Evolutionary conservation across 805 yeast genomes (phyloP).

Genomic region (Zygotorulaspora danielsina): DNA sequence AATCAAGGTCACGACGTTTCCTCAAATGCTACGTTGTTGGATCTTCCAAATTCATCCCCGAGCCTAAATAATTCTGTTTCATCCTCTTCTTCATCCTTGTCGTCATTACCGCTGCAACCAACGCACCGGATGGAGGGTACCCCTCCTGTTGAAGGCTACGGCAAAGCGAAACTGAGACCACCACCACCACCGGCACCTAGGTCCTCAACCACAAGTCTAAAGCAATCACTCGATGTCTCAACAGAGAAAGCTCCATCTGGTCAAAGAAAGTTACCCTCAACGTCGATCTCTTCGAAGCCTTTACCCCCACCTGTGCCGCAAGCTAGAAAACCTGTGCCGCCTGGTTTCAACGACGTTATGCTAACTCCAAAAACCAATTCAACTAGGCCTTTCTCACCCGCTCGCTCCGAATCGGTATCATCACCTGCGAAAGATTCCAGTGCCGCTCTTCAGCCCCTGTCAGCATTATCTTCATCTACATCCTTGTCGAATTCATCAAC

Average conservation of each 20-base stretch:
- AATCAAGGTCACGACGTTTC: constrained; percentile 7
- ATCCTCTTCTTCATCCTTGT: constrained; percentile 7
- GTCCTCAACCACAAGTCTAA: constrained; percentile 4
- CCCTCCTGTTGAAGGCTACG: constrained; percentile 7
- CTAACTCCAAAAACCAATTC: constrained; percentile 35
- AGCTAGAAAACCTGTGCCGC: constrained; percentile 37
- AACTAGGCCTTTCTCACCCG: constrained; percentile 15
- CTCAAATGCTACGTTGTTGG: constrained; percentile 10
- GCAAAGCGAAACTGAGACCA: constrained; percentile 18
- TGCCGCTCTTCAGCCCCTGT: constrained; percentile 11
- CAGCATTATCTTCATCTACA: constrained; percentile 17
- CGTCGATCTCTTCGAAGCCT: constrained; percentile 6
- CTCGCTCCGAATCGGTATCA: constrained; percentile 19
- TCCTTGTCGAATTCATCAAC: constrained; percentile 9
- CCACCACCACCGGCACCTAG: constrained; percentile 23
- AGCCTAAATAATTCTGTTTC: constrained; percentile 7
- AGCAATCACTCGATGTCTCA: background rate
- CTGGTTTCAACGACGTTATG: constrained; percentile 36
- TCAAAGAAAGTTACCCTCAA: background rate
- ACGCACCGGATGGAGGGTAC: constrained; percentile 10
- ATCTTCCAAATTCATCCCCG: constrained; percentile 9
- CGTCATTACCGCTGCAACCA: constrained; percentile 18
- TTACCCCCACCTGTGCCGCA: constrained; percentile 34
- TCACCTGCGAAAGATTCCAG: constrained; percentile 18
- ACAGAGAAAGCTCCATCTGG: background rate